Evolutionary conservation across 2,329 filamentous ascomycete species (phyloP).

Genomic region (Didymella sp.): DNA sequence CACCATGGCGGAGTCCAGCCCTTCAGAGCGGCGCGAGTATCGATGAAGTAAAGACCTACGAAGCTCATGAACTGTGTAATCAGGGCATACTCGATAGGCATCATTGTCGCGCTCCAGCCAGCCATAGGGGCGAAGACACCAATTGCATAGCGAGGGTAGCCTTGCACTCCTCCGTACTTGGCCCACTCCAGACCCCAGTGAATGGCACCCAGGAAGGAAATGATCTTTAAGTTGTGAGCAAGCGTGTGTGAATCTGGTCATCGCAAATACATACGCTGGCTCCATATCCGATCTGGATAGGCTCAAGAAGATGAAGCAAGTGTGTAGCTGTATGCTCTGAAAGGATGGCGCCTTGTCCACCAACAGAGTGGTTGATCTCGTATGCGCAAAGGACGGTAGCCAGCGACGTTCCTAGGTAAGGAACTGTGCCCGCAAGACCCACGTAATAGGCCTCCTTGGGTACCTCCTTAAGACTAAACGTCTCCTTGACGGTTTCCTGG

Average conservation of each 20-base stretch:
- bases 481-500: slow-evolving; percentile 57
- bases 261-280: slow-evolving; percentile 70
- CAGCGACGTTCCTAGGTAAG: slow-evolving; percentile 81
- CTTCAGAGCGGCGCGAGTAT: slow-evolving; percentile 72
- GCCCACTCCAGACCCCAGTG: slow-evolving; percentile 94
- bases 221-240: slow-evolving; percentile 63
- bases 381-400: slow-evolving; percentile 83
- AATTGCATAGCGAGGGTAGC: slow-evolving; percentile 81
- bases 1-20: slow-evolving; percentile 90
- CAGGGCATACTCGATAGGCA: slow-evolving; percentile 84
- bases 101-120: slow-evolving; percentile 87
- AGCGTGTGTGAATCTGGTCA: background rate
- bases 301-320: slow-evolving; percentile 78
- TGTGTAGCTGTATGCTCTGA: slow-evolving; percentile 74
- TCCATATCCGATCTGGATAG: slow-evolving; percentile 88
- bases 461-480: slow-evolving; percentile 56
- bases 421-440: slow-evolving; percentile 59
- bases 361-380: slow-evolving; percentile 75
- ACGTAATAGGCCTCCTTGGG: slow-evolving; percentile 58
- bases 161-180: slow-evolving; percentile 69
- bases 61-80: slow-evolving; percentile 88
- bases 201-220: slow-evolving; percentile 91
- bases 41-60: slow-evolving; percentile 83
- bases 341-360: slow-evolving; percentile 70
- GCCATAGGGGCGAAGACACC: slow-evolving; percentile 80